These are phyloP conservation scores for Penicillium sp. DNA, from an alignment of 2,329 filamentous ascomycete genomes.

Conservation along the genomic window DNA sequence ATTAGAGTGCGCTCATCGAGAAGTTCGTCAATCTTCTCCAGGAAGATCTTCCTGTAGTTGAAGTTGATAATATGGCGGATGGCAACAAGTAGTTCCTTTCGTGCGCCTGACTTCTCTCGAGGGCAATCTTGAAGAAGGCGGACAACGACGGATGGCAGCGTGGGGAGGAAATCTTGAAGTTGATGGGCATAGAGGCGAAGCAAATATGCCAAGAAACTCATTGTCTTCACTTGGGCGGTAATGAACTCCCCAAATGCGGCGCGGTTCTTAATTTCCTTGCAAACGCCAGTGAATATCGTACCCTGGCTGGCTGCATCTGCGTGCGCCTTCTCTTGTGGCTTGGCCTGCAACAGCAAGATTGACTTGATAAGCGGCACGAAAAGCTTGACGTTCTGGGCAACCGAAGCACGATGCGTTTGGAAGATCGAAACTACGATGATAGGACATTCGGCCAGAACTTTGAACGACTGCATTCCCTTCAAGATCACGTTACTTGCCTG, in stretches of 20 bases:
- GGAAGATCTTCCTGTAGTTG: constrained; percentile 93
- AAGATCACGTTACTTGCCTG: constrained; percentile 79
- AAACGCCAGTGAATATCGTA: constrained; percentile 88
- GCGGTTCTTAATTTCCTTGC: constrained; percentile 88
- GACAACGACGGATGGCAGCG: constrained; percentile 85
- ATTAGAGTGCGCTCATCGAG: constrained; percentile 93
- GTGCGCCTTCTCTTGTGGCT: constrained; percentile 90
- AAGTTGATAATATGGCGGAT: constrained; percentile 99
- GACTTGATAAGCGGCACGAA: constrained; percentile 95
- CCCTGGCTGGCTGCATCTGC: constrained; percentile 77
- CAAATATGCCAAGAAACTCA: constrained; percentile 96
- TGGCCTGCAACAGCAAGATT: constrained; percentile 84
- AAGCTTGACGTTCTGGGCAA: constrained; percentile 80
- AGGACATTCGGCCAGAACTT: constrained; percentile 94
- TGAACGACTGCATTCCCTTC: constrained; percentile 98
- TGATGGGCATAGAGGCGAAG: constrained; percentile 85
- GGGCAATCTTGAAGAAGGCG: constrained; percentile 91
- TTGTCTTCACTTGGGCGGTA: constrained; percentile 97
- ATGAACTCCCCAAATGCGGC: constrained; percentile 97
- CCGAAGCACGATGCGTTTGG: constrained; percentile 82
- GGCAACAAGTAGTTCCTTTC: constrained; percentile 93
- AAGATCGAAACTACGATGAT: constrained; percentile 99
- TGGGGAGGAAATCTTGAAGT: constrained; percentile 82
- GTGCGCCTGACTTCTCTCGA: constrained; percentile 85
- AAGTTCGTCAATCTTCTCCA: constrained; percentile 91